Evolutionary conservation across 768 basidiomycete species (phyloP), one percentile per base, ranked within the genome.

Genomic region (Gelatoporia subvermispora): DNA sequence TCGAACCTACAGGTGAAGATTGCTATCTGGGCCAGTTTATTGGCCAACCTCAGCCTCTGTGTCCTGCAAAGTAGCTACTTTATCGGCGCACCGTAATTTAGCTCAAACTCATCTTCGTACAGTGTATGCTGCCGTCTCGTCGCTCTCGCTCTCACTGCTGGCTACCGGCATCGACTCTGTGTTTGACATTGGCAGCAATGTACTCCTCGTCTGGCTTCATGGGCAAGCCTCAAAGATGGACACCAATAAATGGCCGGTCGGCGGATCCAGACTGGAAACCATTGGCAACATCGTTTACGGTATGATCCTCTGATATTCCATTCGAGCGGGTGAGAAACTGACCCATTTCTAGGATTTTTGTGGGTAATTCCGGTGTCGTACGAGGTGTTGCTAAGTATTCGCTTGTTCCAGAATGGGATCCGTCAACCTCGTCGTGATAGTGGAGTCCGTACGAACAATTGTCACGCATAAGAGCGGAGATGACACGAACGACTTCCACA

Each of bases 51-150:
- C 50, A 65, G 67, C 18, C 76, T 95, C 15, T 88, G 83, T 48
- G 72, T 81, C 5, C 63, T 93, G 8, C 90, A 92, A 62, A 65
- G 88, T 88, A 53, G 54, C 75, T 64, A 16, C 8, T 28, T 31
- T 31, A 31, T 31, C 28, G 28, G 28, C 5, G 22, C 13, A 16
- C 36, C 43, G 3, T 22, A 20, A 38, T 11, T 37, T 42, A 20
- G 10, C 11, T 16, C 23, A 42, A 28, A 41, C n/a, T 18, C 24
- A 0, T 39, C 49, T 25, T 40, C 15, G 17, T 17, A 20, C 40
- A 93, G 89, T 99, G 58, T 99, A 97, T 62, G 95, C 90, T 11
- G 95, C 96, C 11, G 75, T 90, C 44, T 88, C 88, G 2, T 85
- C 91, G 1, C 53, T 78, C 3, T 95, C 92, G 0, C 71, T 97